A percentile compares a stretch with the other conserved stretches of the same genome.
phyloP scores from a whole-genome alignment of 2,329 filamentous ascomycete genomes.

The Nigrospora oryzae region DNA sequence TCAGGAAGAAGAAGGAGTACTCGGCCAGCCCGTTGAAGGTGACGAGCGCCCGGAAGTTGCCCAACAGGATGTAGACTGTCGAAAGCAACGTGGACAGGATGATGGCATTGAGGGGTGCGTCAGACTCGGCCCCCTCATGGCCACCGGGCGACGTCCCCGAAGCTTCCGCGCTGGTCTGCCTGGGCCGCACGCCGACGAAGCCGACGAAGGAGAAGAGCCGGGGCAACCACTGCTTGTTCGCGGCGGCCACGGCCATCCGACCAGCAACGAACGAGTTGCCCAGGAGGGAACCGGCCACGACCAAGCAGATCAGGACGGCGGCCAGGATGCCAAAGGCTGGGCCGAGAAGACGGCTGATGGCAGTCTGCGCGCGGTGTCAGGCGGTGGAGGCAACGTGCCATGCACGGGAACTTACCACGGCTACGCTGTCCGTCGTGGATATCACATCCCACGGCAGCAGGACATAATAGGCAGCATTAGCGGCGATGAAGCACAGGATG shows the following conservation, averaged over 20 bases:
- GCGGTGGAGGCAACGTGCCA: not conserved
- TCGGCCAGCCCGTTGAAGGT: constrained; percentile 53
- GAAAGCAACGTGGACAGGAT: constrained; percentile 40
- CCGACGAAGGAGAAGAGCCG: constrained; percentile 34
- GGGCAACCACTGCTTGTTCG: constrained; percentile 26
- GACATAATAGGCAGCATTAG: constrained; percentile 55
- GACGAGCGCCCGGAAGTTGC: constrained; percentile 51
- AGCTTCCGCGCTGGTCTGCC: constrained; percentile 3
- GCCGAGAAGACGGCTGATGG: constrained; percentile 45
- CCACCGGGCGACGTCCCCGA: not conserved
- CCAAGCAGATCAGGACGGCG: constrained; percentile 48
- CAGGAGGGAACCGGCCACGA: constrained; percentile 52
- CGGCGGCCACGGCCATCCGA: constrained; percentile 52
- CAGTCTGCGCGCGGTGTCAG: constrained; percentile 30
- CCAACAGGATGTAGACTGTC: constrained; percentile 49
- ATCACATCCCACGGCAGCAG: constrained; percentile 51
- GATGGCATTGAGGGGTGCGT: constrained; percentile 47
- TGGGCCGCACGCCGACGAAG: constrained; percentile 22
- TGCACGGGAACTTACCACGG: constrained; percentile 38
- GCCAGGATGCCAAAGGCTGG: constrained; percentile 42
- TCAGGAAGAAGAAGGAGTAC: constrained; percentile 57
- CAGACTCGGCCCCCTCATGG: constrained; percentile 20
- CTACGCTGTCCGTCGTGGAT: constrained; percentile 51
- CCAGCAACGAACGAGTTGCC: constrained; percentile 56
- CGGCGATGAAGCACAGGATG: constrained; percentile 48